Evolutionary conservation across 345 rosid species (phyloP), one percentile per base, ranked within the genome.

Genomic region (Arabis hirsuta): DNA sequence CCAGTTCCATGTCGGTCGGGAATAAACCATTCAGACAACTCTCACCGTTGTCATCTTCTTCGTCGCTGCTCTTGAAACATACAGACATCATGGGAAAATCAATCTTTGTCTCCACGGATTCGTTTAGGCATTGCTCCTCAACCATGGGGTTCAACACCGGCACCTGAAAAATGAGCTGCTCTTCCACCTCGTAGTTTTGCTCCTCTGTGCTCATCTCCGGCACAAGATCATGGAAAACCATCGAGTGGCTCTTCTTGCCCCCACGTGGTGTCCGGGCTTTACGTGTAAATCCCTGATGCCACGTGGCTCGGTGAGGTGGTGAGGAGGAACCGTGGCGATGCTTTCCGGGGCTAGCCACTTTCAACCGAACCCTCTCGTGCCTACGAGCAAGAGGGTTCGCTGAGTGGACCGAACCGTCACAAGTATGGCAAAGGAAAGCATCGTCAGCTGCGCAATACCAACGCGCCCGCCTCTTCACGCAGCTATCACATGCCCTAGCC

Each of bases 401-500:
- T 1, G 96, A 89, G 74, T 94, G 97, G 27, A 94, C 96, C 2
- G 86, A 79, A 22, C 86, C 81, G 19, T 94, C 99, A 68, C 98
- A 94, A 20, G 76, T 65, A 75, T 91, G 93, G 81, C 98, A 94
- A 62, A 94, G 95, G 72, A 94, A 94, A 29, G 98, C 97, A 78
- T 94, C 98, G 45, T 94, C 97, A 1, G 98, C 89, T 0, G 91
- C 89, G 34, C 99, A 91, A 77, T 89, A 94, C 99, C 97, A 94
- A 3, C 96, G 81, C 0, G 97, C 96, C 13, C 97, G 73, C 76
- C 81, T 87, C 75, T 81, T 82, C 70, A 88, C 81, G 73, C 98
- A 94, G 62, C 81, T 84, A 62, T 94, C 97, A 62, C 98, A 94
- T 11, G 97, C 97, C 65, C 98, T 82, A 4, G 96, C 91, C 6